These are phyloP conservation scores for Psilocybe cubensis DNA, from an alignment of 768 basidiomycete genomes.

Conservation along the genomic window DNA sequence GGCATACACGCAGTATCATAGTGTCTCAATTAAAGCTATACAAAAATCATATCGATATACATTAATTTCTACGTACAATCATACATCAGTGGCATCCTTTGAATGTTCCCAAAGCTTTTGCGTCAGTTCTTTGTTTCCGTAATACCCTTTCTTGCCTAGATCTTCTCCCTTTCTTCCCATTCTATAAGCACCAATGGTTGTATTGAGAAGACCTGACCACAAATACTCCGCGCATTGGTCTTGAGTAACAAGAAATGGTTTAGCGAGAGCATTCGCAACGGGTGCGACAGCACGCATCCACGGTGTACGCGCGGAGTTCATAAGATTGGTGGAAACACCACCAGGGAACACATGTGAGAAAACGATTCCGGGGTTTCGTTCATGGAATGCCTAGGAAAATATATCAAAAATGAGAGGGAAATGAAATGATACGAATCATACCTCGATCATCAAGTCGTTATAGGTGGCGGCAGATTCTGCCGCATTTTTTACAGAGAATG, in stretches of 20 bases:
- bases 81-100: conserved; percentile 6
- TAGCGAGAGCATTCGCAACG: conserved; percentile 22
- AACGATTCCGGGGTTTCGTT: conserved; percentile 30
- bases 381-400: conserved; percentile 30
- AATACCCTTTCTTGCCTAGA: conserved; percentile 36
- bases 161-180: conserved; percentile 39
- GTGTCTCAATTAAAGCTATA: conserved; percentile 32
- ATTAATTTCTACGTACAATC: too few relatives aligned
- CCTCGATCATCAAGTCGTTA: conserved; percentile 57
- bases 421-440: conserved; percentile 18
- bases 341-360: conserved; percentile 44
- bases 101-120: conserved; percentile 42
- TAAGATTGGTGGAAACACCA: conserved; percentile 35
- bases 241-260: conserved; percentile 26
- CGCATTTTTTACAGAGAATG: conserved; percentile 36
- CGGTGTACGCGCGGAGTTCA: conserved; percentile 27
- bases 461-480: conserved; percentile 42
- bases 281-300: conserved; percentile 22
- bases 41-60: too few relatives aligned
- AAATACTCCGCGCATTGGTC: conserved; percentile 41
- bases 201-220: conserved; percentile 34
- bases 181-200: conserved; percentile 25
- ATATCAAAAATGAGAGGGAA: background rate
- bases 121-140: conserved; percentile 38
- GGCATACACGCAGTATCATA: conserved; percentile 33